phyloP scores from a whole-genome alignment of 2,329 filamentous ascomycete species.

The Juglanconis oblonga region DNA sequence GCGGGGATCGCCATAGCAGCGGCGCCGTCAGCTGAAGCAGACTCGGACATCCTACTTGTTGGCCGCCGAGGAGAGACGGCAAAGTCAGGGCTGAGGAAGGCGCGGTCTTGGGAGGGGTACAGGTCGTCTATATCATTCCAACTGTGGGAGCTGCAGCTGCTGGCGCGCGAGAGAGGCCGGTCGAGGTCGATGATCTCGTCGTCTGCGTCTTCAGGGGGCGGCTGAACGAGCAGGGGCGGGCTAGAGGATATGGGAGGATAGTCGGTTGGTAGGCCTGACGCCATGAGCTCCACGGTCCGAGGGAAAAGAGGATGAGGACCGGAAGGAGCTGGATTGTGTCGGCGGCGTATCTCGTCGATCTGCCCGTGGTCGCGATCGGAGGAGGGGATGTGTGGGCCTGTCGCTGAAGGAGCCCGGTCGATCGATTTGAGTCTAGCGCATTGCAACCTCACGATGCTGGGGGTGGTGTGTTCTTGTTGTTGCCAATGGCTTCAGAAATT shows the following conservation, averaged over 20 bases:
- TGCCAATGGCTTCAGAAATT: no score
- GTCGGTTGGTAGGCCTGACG: conserved; percentile 55
- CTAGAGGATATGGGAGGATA: conserved; percentile 62
- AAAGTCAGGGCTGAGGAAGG: conserved; percentile 26
- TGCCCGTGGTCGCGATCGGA: conserved; percentile 4
- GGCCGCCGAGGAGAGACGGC: conserved; percentile 25
- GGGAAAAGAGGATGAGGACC: not conserved
- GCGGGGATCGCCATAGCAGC: conserved; percentile 25
- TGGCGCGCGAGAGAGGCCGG: conserved; percentile 23
- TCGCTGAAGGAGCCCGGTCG: conserved; percentile 5
- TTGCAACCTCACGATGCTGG: not conserved
- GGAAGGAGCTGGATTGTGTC: not conserved
- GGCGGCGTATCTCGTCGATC: conserved; percentile 1
- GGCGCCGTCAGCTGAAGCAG: conserved; percentile 21
- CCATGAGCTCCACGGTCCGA: conserved; percentile 42
- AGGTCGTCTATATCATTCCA: conserved; percentile 19
- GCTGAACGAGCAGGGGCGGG: conserved; percentile 48
- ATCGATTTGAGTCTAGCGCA: conserved; percentile 15
- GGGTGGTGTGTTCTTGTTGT: no score
- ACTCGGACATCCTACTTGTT: conserved; percentile 33
- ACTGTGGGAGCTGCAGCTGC: conserved; percentile 18
- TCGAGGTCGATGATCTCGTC: conserved; percentile 24
- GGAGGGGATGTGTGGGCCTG: conserved; percentile 1
- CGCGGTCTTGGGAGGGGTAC: conserved; percentile 12
- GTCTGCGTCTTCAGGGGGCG: conserved; percentile 39